Percentiles rank a stretch among this genome's conserved stretches.
These are phyloP conservation scores for Pyricularia sp. DNA, from an alignment of 2,329 filamentous ascomycete genomes.

Conservation along the genomic window DNA sequence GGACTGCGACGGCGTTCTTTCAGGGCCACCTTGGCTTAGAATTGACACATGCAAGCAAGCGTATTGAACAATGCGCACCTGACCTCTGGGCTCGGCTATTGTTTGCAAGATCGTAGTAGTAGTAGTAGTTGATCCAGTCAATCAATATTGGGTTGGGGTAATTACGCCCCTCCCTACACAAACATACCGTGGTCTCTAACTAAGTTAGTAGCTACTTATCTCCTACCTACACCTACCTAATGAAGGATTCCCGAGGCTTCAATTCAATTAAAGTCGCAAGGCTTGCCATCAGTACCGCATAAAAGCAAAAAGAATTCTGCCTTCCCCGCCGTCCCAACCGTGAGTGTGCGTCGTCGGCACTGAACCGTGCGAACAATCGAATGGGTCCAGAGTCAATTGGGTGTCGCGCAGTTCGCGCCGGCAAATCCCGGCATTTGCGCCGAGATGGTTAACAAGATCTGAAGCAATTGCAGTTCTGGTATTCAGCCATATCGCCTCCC, in stretches of 20 bases:
- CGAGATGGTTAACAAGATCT: background rate
- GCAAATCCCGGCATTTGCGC: background rate
- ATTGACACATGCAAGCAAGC: slow-evolving; percentile 1
- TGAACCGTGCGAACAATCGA: background rate
- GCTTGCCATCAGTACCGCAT: background rate
- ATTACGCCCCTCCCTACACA: background rate
- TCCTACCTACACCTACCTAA: background rate
- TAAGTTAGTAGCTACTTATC: background rate
- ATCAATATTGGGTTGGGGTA: background rate
- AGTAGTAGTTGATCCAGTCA: background rate
- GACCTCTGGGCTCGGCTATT: background rate
- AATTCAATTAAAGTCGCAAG: background rate
- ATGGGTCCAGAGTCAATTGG: background rate
- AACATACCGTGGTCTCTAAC: background rate
- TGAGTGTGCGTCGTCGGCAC: background rate
- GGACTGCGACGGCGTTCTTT: background rate
- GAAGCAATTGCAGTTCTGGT: background rate
- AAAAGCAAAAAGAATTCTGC: background rate
- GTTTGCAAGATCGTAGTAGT: background rate
- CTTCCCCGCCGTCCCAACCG: background rate
- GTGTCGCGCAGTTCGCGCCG: background rate
- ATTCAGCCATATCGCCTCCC: background rate
- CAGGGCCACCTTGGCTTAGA: background rate
- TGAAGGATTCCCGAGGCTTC: background rate
- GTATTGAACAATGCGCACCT: background rate